phyloP scores from a whole-genome alignment of 495 filamentous ascomycete species.

The Tuber melanosporum region DNA sequence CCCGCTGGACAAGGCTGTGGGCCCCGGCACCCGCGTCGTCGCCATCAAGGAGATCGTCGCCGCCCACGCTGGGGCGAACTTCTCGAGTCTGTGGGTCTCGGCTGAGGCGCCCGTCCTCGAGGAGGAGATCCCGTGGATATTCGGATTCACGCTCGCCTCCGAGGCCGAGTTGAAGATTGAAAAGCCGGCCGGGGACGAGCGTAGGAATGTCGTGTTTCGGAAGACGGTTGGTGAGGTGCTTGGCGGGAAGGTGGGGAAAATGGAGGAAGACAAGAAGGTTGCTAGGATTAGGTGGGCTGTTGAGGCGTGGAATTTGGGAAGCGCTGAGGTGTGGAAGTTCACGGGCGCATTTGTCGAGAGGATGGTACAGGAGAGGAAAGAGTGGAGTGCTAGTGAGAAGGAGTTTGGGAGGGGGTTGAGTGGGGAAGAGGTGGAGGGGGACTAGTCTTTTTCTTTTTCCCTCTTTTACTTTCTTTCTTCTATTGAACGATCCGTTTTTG shows the following conservation, averaged over 20 bases:
- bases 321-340: slow-evolving; percentile 91
- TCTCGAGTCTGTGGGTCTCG: slow-evolving; percentile 66
- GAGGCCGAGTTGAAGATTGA: slow-evolving; percentile 47
- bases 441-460: neutral
- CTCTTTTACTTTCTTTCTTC: neutral
- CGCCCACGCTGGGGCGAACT: slow-evolving; percentile 50
- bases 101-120: slow-evolving; percentile 58
- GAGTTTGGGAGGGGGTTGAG: slow-evolving; percentile 47
- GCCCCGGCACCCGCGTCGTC: slow-evolving; percentile 58
- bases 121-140: slow-evolving; percentile 64
- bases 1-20: slow-evolving; percentile 55
- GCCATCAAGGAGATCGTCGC: slow-evolving; percentile 79
- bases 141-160: slow-evolving; percentile 73
- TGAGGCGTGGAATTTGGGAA: slow-evolving; percentile 90
- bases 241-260: slow-evolving; percentile 29
- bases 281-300: slow-evolving; percentile 54
- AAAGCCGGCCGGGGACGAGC: slow-evolving; percentile 44
- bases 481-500: neutral
- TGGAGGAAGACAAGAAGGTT: slow-evolving; percentile 34
- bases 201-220: slow-evolving; percentile 59
- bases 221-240: slow-evolving; percentile 46
- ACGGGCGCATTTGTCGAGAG: slow-evolving; percentile 64
- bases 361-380: slow-evolving; percentile 53
- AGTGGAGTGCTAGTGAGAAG: slow-evolving; percentile 67
- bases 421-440: slow-evolving; percentile 26